Evolutionary conservation across 148 eudicot genomes (phyloP).

Genomic region (Rhododendron simsii): DNA sequence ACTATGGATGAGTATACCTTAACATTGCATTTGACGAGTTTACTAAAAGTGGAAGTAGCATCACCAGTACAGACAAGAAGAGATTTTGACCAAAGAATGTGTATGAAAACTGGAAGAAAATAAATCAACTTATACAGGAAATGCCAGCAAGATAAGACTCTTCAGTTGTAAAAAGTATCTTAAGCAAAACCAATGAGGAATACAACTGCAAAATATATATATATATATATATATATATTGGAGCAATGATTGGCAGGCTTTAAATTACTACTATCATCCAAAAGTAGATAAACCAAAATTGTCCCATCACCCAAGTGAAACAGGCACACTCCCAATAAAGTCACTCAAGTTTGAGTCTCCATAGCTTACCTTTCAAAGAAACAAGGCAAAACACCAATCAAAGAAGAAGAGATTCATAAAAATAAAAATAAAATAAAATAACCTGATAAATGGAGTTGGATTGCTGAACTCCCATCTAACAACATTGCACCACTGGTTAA

Average conservation of each 20-base stretch:
- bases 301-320: not conserved
- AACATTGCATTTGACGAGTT: not conserved
- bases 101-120: not conserved
- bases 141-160: constrained; percentile 1
- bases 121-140: not conserved
- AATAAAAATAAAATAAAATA: not conserved
- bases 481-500: constrained; percentile 99
- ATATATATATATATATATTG: too few relatives aligned
- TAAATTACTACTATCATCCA: not conserved
- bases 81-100: not conserved
- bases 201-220: not conserved
- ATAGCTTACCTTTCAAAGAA: not conserved
- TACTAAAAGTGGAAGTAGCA: not conserved
- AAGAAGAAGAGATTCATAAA: not conserved
- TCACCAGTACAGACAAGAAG: not conserved
- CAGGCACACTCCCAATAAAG: not conserved
- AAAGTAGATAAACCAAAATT: not conserved
- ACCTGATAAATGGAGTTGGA: constrained; percentile 99
- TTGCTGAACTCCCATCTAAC: constrained; percentile 99
- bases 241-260: not conserved
- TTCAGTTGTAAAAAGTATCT: not conserved
- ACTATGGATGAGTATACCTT: not conserved
- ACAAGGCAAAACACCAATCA: not conserved
- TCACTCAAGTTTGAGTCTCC: not conserved
- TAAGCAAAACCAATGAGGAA: not conserved